Evolutionary conservation across 306 rosid species (phyloP), one percentile per base, ranked within the genome.

Genomic region (Delonix regia): DNA sequence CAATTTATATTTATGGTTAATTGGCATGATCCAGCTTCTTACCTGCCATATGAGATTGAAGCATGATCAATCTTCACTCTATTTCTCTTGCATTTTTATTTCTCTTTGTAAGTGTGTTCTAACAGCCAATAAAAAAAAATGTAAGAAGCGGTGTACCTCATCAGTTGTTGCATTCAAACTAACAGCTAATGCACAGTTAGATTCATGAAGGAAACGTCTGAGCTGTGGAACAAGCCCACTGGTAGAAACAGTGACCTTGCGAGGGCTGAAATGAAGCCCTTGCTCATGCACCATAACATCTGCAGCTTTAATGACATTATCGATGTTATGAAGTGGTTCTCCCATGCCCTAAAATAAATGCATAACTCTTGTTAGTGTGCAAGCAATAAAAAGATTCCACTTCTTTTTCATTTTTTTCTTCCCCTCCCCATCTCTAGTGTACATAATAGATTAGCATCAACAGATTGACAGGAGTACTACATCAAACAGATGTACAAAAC

Each of bases 21-120:
- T 92, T 72, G 97, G 98, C 97, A 94, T 94, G 73, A 92, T 94
- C 97, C 98, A 90, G 86, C 89, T 94, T 83, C 98, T 92, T 30
- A 94, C 93, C 95, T 94, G 89, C 73, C 73, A 86, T 34, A 73
- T 74, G 78, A 72, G 56, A 74, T 71, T 30, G 13, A 67, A 79
- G 79, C 39, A 30, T 36, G 76, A 77, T 75, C 28, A 77, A 71
- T 51, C 71, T 13, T 60, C 36, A 59, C 41, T 71, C 80, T 66
- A 51, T 64, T 71, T 49, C 19, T 48, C 55, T 48, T 33, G 34
- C 65, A 7, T 63, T 62, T 68, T 66, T 71, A 52, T 72, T 67
- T 47, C 27, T 77, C 57, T 45, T 47, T 77, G 73, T 27, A 48
- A n/a, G 52, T 21, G 71, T 51, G 70, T 33, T 44, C 5, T 27